Percentiles rank a stretch among this genome's conserved stretches.
Conservation (phyloP, 192 early-diverging fungal species). For the Lobosporangium transversale region DNA sequence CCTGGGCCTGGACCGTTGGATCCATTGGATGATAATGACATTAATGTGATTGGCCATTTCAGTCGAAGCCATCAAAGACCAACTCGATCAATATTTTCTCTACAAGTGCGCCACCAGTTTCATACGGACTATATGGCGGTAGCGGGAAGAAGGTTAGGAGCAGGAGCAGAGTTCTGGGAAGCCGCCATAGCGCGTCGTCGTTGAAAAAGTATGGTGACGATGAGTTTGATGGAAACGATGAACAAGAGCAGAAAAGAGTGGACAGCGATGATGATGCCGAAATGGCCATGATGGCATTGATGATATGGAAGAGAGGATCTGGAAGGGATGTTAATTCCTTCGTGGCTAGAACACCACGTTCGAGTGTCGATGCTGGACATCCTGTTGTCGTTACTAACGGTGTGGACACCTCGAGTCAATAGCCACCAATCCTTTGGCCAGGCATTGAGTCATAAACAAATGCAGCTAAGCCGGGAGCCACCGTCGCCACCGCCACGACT, state of each 20-base stretch:
- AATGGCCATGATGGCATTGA: constrained; percentile 2
- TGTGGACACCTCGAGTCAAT: background rate
- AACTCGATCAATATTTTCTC: constrained; percentile 27
- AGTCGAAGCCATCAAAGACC: constrained; percentile 22
- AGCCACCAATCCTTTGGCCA: constrained; percentile 28
- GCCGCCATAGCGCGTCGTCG: constrained; percentile 6
- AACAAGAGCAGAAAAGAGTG: too few relatives aligned
- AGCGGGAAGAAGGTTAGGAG: background rate
- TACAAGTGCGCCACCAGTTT: constrained; percentile 34
- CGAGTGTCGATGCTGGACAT: constrained; percentile 30
- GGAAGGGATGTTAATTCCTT: constrained; percentile 33
- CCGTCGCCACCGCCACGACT: background rate
- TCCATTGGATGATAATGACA: constrained; percentile 6
- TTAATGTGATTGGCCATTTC: background rate
- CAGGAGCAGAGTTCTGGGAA: background rate
- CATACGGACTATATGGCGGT: constrained; percentile 3
- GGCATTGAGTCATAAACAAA: constrained; percentile 19
- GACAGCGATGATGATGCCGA: constrained; percentile 8
- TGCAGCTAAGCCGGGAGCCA: too few relatives aligned
- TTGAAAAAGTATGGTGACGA: background rate
- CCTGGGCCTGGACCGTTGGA: constrained; percentile 30
- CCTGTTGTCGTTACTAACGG: background rate
- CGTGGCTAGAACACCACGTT: constrained; percentile 17
- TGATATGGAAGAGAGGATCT: constrained; percentile 33
- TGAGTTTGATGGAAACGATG: constrained; percentile 8